Percentiles rank a stretch among this genome's conserved stretches.
These are phyloP conservation scores for Rhodomyrtus psidioides DNA, from an alignment of 441 rosid species.

Conservation along the genomic window DNA sequence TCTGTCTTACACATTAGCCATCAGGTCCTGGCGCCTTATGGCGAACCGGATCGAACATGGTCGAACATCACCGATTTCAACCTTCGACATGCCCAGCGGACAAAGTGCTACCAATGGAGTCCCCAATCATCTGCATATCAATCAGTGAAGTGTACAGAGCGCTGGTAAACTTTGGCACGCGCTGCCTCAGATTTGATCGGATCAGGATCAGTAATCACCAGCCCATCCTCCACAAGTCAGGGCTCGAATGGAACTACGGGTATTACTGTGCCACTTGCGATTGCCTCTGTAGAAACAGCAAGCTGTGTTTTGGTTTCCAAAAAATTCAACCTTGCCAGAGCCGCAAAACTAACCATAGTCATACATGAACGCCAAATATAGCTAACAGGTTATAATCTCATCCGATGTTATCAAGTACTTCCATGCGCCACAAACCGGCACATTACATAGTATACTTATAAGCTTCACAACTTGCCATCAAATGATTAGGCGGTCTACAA, in stretches of 20 bases:
- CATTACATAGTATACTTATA: neutral
- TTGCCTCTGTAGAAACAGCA: neutral
- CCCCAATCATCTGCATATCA: neutral
- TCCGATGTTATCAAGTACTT: neutral
- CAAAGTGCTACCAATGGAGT: neutral
- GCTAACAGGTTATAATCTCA: neutral
- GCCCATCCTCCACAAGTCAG: neutral
- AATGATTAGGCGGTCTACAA: neutral
- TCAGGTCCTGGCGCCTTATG: neutral
- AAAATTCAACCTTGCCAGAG: neutral
- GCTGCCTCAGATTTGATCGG: neutral
- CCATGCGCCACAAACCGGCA: neutral
- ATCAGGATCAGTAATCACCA: neutral
- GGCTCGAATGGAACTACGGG: neutral
- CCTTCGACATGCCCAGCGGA: neutral
- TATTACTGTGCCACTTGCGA: neutral
- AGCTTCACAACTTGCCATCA: neutral
- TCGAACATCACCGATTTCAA: neutral
- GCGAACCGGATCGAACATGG: neutral
- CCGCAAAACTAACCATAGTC: neutral
- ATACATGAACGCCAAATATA: neutral
- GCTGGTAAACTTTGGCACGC: neutral
- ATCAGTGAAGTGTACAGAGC: neutral
- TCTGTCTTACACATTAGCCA: neutral
- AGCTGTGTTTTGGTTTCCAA: neutral